Conservation (phyloP, 805 yeast genomes). For the Yamadazyma olivae region DNA sequence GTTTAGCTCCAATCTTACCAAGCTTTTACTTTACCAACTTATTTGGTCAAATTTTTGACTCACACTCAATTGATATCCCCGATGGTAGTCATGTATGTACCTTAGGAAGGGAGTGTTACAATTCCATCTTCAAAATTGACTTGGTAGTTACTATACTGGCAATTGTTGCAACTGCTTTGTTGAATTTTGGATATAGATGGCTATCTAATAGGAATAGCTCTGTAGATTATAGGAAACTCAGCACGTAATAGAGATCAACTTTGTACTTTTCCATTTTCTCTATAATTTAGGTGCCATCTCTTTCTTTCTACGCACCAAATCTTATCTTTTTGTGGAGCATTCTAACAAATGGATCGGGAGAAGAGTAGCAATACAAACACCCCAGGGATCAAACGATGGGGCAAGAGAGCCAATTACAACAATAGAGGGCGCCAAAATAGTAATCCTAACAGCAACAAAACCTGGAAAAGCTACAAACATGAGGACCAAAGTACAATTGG, state of each 20-base stretch:
- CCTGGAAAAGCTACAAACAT: too few species aligned
- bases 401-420: too few species aligned
- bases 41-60: conserved; percentile 65
- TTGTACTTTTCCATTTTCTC: too few species aligned
- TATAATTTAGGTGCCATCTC: not conserved
- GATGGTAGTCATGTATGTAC: conserved; percentile 20
- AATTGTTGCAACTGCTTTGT: conserved; percentile 6
- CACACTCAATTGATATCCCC: conserved; percentile 19
- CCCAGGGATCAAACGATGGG: too few species aligned
- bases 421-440: too few species aligned
- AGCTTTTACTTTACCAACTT: conserved; percentile 57
- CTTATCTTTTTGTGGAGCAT: too few species aligned
- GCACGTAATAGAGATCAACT: too few species aligned
- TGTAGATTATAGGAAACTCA: conserved; percentile 2
- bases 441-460: too few species aligned
- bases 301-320: too few species aligned
- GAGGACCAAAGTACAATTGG: too few species aligned
- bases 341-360: too few species aligned
- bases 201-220: conserved; percentile 1
- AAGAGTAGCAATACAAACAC: too few species aligned
- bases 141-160: conserved; percentile 18
- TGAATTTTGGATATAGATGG: conserved; percentile 11
- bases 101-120: conserved; percentile 41
- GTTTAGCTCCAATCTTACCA: conserved; percentile 63
- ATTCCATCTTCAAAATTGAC: conserved; percentile 40